Conservation (phyloP, 345 rosid species). For the Passiflora organensis region DNA sequence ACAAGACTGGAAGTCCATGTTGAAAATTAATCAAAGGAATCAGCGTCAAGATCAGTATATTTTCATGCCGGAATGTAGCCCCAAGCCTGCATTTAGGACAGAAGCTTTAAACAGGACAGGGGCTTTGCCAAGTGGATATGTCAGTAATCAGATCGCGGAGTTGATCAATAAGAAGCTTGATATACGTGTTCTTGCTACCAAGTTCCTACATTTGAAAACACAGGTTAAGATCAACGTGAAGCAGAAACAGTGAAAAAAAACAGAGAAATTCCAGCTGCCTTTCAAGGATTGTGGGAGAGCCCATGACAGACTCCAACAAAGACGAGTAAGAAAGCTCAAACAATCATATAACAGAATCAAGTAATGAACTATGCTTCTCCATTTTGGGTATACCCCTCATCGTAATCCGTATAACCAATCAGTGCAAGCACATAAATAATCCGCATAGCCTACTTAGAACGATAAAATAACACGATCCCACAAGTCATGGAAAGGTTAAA, state of each 20-base stretch:
- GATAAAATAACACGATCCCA: neutral
- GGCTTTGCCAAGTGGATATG: constrained; percentile 91
- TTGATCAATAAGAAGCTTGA: constrained; percentile 81
- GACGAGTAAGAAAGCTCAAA: too few species aligned
- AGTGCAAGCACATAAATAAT: neutral
- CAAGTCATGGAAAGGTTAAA: neutral
- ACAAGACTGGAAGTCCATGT: too few species aligned
- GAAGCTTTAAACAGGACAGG: constrained; percentile 41
- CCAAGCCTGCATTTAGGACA: too few species aligned
- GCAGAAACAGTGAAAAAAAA: neutral
- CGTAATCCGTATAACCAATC: neutral
- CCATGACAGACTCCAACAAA: too few species aligned
- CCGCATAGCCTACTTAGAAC: neutral
- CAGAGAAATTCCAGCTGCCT: neutral
- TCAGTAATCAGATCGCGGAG: constrained; percentile 65
- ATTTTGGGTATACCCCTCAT: neutral
- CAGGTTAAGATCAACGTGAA: neutral
- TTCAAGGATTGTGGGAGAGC: neutral
- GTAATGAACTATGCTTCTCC: neutral
- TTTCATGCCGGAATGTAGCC: too few species aligned
- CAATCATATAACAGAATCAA: too few species aligned
- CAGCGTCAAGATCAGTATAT: too few species aligned
- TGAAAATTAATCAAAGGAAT: too few species aligned
- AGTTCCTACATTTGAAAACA: constrained; percentile 49
- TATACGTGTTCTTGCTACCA: constrained; percentile 58